phyloP scores from a whole-genome alignment of 495 filamentous ascomycete species.

The Daldinia loculata region DNA sequence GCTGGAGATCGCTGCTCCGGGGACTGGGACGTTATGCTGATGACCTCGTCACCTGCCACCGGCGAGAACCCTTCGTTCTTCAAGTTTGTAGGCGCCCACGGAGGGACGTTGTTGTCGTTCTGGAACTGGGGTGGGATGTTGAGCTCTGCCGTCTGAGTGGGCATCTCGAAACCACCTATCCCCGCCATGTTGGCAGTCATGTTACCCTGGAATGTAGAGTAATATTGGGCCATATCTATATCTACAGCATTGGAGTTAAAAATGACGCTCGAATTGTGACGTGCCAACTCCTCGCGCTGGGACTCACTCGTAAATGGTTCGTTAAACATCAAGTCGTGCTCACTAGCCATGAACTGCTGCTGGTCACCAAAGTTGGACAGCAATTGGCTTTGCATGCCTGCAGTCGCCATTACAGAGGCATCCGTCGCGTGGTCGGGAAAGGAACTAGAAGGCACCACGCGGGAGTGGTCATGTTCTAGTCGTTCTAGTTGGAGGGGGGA shows the following conservation, averaged over 20 bases:
- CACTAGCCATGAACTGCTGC: slow-evolving; percentile 33
- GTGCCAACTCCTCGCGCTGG: background rate
- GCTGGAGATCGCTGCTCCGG: slow-evolving; percentile 45
- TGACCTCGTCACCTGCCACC: slow-evolving; percentile 51
- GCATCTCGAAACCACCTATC: slow-evolving; percentile 34
- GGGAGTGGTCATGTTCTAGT: slow-evolving; percentile 28
- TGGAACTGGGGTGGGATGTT: slow-evolving; percentile 47
- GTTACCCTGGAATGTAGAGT: slow-evolving; percentile 32
- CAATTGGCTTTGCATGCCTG: slow-evolving; percentile 37
- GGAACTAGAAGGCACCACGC: slow-evolving; percentile 30
- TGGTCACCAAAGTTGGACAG: slow-evolving; percentile 41
- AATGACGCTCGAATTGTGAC: slow-evolving; percentile 7
- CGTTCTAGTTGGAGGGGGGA: slow-evolving; percentile 40
- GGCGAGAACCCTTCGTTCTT: slow-evolving; percentile 45
- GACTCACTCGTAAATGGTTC: slow-evolving; percentile 38
- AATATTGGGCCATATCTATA: slow-evolving; percentile 36
- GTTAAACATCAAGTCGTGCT: slow-evolving; percentile 35
- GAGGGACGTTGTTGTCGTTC: slow-evolving; percentile 45
- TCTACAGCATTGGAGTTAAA: slow-evolving; percentile 26
- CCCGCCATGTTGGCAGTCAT: slow-evolving; percentile 29
- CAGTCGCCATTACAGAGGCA: slow-evolving; percentile 22
- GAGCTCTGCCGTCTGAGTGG: slow-evolving; percentile 39
- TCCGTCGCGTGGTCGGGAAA: slow-evolving; percentile 40
- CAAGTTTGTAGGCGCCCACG: slow-evolving; percentile 52
- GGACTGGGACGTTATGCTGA: slow-evolving; percentile 42